Evolutionary conservation across 1,284 basidiomycete species (phyloP), one percentile per base, ranked within the genome.

Genomic region (Puccinia coronata): DNA sequence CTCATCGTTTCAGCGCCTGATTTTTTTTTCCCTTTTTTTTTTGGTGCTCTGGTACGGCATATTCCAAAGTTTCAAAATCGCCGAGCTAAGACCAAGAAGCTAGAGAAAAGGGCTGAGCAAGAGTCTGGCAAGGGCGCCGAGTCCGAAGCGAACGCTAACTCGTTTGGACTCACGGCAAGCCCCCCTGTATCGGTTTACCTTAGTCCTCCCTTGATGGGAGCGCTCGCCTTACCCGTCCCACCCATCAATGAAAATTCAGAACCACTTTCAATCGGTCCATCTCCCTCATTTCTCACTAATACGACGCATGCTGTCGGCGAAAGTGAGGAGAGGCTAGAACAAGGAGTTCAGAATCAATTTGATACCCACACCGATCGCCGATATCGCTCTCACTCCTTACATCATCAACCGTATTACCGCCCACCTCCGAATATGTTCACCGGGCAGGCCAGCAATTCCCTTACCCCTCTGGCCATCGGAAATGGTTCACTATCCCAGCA

Each of bases 31-130:
- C 16, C 39, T n/a, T 65, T n/a, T n/a, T n/a, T n/a, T n/a, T n/a
- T n/a, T n/a, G n/a, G n/a, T n/a, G n/a, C n/a, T n/a, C n/a, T n/a
- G n/a, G 3, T 28, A 28, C n/a, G 23, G 80, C 14, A 23, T 25
- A 0, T 20, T 23, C 18, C 31, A 34, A 51, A 85, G 85, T 86
- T 85, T 53, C 85, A 86, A 82, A 86, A 86, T 76, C 84, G 85
- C 12, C 82, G 85, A 8, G 85, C 85, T 39, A 86, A 86, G 82
- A 82, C 82, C 34, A 86, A 86, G 81, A 85, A 85, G 83, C 82
- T 85, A 5, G 83, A 83, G 43, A 72, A 70, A 39, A 80, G 76
- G 31, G 80, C 81, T 39, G 81, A 63, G 51, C 70, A 49, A 77
- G 72, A 76, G 31, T 74, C 71, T 76, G 55, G 70, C 41, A 49